These are phyloP conservation scores for Tricladium varicosporioides DNA, from an alignment of 2,329 filamentous ascomycete genomes.

Conservation along the genomic window DNA sequence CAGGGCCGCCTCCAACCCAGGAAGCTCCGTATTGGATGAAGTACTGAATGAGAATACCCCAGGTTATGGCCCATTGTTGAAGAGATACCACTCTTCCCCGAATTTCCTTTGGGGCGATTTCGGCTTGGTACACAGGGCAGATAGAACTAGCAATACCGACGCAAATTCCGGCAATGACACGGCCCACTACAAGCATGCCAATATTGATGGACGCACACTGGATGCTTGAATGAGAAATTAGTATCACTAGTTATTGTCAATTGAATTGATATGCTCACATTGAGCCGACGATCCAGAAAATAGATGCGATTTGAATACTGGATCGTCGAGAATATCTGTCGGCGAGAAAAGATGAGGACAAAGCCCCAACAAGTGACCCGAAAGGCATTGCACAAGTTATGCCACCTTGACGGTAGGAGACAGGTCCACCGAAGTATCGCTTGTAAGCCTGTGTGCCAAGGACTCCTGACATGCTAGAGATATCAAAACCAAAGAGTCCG, in stretches of 20 bases:
- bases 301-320: constrained; percentile 45
- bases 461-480: constrained; percentile 69
- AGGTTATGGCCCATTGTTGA: constrained; percentile 71
- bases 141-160: constrained; percentile 71
- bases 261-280: constrained; percentile 25
- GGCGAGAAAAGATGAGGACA: constrained; percentile 53
- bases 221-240: constrained; percentile 46
- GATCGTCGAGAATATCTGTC: constrained; percentile 49
- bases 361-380: constrained; percentile 64
- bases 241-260: background rate
- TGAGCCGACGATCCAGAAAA: constrained; percentile 48
- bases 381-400: constrained; percentile 74
- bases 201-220: constrained; percentile 61
- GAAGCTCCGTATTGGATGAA: constrained; percentile 65
- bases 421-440: constrained; percentile 66
- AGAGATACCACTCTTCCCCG: constrained; percentile 61
- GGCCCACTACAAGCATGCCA: constrained; percentile 68
- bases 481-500: constrained; percentile 76
- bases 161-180: constrained; percentile 68
- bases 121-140: constrained; percentile 66
- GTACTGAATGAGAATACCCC: constrained; percentile 66
- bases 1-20: constrained; percentile 49
- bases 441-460: constrained; percentile 68
- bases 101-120: constrained; percentile 58
- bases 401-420: constrained; percentile 59